These are phyloP conservation scores for Neovahlkampfia damariscottae DNA, from an alignment of 78 protist genomes.

Conservation along the genomic window DNA sequence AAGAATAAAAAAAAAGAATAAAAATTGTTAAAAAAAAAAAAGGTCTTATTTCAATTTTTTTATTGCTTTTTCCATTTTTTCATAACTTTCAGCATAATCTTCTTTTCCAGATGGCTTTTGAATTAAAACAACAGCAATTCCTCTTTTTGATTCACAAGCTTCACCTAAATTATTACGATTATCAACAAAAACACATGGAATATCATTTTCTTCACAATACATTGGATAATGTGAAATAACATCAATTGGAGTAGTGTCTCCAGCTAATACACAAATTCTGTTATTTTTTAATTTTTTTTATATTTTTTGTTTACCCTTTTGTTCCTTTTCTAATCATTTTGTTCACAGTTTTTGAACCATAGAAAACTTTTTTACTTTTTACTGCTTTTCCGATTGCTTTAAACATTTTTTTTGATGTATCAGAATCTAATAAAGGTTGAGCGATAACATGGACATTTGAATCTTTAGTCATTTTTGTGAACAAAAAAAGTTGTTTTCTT, in stretches of 20 bases:
- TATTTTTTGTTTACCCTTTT: too few relatives aligned
- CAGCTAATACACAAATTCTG: conserved; percentile 76
- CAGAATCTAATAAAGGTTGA: too few relatives aligned
- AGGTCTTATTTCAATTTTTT: too few relatives aligned
- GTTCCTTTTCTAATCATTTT: neutral
- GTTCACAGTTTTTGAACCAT: neutral
- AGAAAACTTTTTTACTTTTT: neutral
- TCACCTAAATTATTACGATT: conserved; percentile 80
- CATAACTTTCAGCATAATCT: neutral
- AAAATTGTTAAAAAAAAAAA: too few relatives aligned
- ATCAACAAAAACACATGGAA: conserved; percentile 79
- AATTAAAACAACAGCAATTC: conserved; percentile 65
- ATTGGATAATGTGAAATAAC: conserved; percentile 89
- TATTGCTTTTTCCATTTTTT: neutral
- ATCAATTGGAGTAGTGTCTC: conserved; percentile 91
- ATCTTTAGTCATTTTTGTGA: too few relatives aligned
- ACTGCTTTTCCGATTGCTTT: too few relatives aligned
- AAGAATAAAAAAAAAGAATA: too few relatives aligned
- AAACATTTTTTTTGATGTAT: too few relatives aligned
- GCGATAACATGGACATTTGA: too few relatives aligned
- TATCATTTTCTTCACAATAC: conserved; percentile 63
- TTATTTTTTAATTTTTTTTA: too few relatives aligned
- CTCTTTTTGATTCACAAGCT: conserved; percentile 82
- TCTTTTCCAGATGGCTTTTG: conserved; percentile 22
- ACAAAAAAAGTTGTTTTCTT: too few relatives aligned